These are phyloP conservation scores for Backusella mclennaniae DNA, from an alignment of 192 early-diverging fungal genomes.

Conservation along the genomic window DNA sequence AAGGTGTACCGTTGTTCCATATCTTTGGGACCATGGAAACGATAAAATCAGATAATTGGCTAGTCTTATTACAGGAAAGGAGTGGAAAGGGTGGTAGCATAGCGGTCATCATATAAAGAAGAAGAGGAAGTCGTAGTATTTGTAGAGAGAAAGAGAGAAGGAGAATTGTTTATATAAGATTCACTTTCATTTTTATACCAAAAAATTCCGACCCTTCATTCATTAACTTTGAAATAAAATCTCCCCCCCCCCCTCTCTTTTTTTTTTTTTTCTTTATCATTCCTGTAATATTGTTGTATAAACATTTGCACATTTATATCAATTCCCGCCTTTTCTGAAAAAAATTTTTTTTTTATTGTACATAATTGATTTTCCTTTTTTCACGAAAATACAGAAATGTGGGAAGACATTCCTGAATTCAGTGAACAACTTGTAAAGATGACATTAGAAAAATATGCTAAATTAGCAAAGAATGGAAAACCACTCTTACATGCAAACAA, in stretches of 20 bases:
- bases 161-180: not conserved
- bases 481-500: slow-evolving; percentile 51
- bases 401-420: slow-evolving; percentile 24
- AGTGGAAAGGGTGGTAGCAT: slow-evolving; percentile 1
- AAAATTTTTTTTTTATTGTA: slow-evolving; percentile 10
- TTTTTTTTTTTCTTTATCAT: slow-evolving; percentile 5
- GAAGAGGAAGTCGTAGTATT: not conserved
- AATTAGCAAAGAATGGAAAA: slow-evolving; percentile 76
- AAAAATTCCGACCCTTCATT: not conserved
- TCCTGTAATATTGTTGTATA: slow-evolving; percentile 1
- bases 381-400: not conserved
- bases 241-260: not conserved
- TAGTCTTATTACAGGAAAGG: not conserved
- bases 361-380: not conserved
- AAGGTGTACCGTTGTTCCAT: slow-evolving; percentile 26
- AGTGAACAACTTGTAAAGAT: slow-evolving; percentile 46
- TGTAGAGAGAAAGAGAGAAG: not conserved
- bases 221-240: slow-evolving; percentile 1
- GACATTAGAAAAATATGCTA: slow-evolving; percentile 51
- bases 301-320: not conserved
- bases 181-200: not conserved
- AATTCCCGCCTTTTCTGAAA: slow-evolving; percentile 3
- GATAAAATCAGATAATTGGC: slow-evolving; percentile 38
- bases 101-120: not conserved
- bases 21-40: slow-evolving; percentile 35